Percentiles rank a stretch among this genome's conserved stretches.
These are phyloP conservation scores for Quambalaria eucalypti DNA, from an alignment of 1,284 basidiomycete species.

Conservation along the genomic window DNA sequence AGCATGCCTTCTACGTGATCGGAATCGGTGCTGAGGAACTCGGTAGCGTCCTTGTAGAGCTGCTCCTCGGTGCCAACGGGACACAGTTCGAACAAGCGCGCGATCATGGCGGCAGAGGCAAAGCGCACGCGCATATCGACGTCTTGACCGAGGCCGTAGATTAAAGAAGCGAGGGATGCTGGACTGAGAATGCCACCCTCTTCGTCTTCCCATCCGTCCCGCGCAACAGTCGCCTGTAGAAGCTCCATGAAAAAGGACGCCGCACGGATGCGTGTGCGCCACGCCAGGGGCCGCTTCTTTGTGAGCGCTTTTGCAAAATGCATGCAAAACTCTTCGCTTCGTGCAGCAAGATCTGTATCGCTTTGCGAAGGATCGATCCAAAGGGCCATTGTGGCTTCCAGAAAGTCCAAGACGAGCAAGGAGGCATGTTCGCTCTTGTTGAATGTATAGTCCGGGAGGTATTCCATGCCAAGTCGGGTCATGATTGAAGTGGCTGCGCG, in stretches of 20 bases:
- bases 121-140: constrained; percentile 77
- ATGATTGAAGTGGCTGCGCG: constrained; percentile 54
- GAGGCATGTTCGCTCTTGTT: constrained; percentile 56
- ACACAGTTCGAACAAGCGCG: constrained; percentile 52
- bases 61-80: constrained; percentile 6
- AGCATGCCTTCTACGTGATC: constrained; percentile 66
- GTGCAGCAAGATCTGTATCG: constrained; percentile 17
- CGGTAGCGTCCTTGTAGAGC: constrained; percentile 18
- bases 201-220: constrained; percentile 1
- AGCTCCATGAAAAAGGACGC: neutral
- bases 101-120: constrained; percentile 60
- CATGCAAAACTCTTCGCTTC: neutral
- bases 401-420: constrained; percentile 56
- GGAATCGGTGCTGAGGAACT: constrained; percentile 14
- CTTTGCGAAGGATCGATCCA: constrained; percentile 56
- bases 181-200: constrained; percentile 4
- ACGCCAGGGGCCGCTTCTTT: neutral
- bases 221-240: neutral
- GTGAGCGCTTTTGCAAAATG: constrained; percentile 2
- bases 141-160: constrained; percentile 51
- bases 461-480: constrained; percentile 53
- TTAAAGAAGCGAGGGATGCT: constrained; percentile 9
- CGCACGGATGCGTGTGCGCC: neutral
- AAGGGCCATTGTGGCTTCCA: constrained; percentile 58
- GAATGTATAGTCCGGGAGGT: constrained; percentile 58